Percentiles rank a stretch among this genome's conserved stretches.
Evolutionary conservation across 495 filamentous ascomycete species (phyloP).

Genomic region (Pyrenula aspistea): DNA sequence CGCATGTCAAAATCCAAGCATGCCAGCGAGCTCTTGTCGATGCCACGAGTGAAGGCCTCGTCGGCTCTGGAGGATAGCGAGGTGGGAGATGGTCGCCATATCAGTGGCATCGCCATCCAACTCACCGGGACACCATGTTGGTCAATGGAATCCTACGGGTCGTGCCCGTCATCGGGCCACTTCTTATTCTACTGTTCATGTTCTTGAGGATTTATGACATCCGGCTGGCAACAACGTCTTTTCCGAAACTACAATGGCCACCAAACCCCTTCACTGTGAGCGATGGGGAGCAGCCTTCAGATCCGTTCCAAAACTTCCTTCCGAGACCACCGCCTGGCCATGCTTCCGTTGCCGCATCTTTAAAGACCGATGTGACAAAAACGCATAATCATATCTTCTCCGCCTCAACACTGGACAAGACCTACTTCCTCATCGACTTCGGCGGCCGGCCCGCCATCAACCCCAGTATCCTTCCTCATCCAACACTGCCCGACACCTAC

Average conservation of each 20-base stretch:
- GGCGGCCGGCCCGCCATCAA: conserved; percentile 24
- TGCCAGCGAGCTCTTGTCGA: no score
- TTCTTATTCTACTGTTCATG: background rate
- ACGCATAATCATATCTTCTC: conserved; percentile 27
- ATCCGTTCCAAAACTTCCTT: background rate
- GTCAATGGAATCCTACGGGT: background rate
- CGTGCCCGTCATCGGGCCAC: background rate
- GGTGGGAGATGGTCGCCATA: no score
- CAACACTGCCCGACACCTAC: conserved; percentile 25
- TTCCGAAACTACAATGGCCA: background rate
- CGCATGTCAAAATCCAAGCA: background rate
- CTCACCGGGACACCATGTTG: background rate
- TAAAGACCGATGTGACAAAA: conserved; percentile 5
- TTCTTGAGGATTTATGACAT: background rate
- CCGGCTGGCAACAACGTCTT: background rate
- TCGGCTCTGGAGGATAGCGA: no score
- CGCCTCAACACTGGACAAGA: conserved; percentile 21
- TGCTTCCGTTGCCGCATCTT: background rate
- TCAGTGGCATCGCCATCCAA: no score
- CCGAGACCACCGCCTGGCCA: background rate
- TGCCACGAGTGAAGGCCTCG: no score
- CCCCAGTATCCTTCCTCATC: conserved; percentile 43
- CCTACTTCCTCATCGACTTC: conserved; percentile 32
- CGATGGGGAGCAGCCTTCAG: background rate
- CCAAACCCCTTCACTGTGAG: background rate